Evolutionary conservation across 768 basidiomycete genomes (phyloP), one percentile per base, ranked within the genome.

Genomic region (Mycena sanguinolenta): DNA sequence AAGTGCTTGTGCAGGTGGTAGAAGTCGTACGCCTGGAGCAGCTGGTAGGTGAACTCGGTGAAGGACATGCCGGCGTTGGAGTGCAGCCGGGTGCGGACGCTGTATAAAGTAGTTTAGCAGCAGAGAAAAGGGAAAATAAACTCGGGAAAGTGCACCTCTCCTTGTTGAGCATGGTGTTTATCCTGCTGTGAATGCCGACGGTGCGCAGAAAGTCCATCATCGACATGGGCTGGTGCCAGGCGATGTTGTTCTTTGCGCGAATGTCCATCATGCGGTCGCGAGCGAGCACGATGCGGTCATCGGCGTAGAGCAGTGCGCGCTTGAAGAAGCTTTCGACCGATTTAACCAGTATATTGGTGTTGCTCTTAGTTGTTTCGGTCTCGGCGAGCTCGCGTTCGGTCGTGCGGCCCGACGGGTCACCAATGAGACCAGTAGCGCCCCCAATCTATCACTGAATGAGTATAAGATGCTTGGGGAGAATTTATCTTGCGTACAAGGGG

Each of bases 21-120:
- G 81, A 98, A 99, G 81, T 99, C 98, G 81, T 96, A 95, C 14
- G 96, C 98, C 82, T 99, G 98, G 30, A 99, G 87, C 27, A 99
- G 89, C 77, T 99, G 98, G 79, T 99, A 99, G 4, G 95, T 91
- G 82, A 99, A 99, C 79, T 99, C 98, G 23, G 97, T 96, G 83
- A 97, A 99, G n/a, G 97, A 98, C 70, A 99, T 92, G 53, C 97
- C 97, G 74, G 91, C 89, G 70, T 92, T 90, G 0, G 94, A 90
- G 8, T 84, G 82, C 63, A 98, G 85, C 30, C 97, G 92, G 32
- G 89, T 88, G 68, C 92, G 92, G 42, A 98, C 96, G 74, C 97
- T 98, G 70, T 8, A 54, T 16, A 7, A 5, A 9, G n/a, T 21
- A 25, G 39, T 28, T 67, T 16, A 63, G 61, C 2, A 0, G 17